Percentiles rank a stretch among this genome's conserved stretches.
phyloP scores from a whole-genome alignment of 306 rosid genomes.

The Lathyrus tuberosus region DNA sequence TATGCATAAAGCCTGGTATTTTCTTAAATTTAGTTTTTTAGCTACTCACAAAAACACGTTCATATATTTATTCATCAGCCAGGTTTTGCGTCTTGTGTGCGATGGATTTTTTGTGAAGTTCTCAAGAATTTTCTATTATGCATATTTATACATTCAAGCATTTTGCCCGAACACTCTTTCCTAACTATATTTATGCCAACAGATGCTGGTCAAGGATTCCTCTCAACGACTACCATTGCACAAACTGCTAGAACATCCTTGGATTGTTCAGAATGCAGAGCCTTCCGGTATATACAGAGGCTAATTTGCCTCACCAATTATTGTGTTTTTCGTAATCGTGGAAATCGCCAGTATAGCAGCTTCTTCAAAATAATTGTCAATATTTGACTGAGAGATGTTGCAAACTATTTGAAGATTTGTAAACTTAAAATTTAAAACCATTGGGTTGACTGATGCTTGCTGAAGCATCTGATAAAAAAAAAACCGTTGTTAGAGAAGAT shows the following conservation, averaged over 20 bases:
- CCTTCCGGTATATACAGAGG: conserved; percentile 81
- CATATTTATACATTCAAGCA: neutral
- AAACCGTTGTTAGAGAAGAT: conserved; percentile 18
- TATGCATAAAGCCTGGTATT: no score
- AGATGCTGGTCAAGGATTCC: conserved; percentile 97
- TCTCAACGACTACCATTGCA: conserved; percentile 80
- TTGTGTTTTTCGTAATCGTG: conserved; percentile 7
- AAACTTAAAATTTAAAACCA: conserved; percentile 9
- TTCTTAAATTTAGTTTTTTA: no score
- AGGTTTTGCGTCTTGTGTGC: conserved; percentile 51
- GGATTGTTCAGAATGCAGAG: conserved; percentile 97
- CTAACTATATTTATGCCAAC: conserved; percentile 3
- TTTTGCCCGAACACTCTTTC: conserved; percentile 17
- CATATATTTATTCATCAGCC: conserved; percentile 53
- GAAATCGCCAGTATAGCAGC: conserved; percentile 29
- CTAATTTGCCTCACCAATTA: conserved; percentile 37
- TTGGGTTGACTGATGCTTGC: conserved; percentile 15
- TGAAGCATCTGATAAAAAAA: conserved; percentile 8
- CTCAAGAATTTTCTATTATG: neutral
- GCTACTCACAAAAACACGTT: no score
- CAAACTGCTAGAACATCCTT: conserved; percentile 94
- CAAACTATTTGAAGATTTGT: conserved; percentile 34
- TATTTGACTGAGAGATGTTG: conserved; percentile 31
- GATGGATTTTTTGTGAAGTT: neutral
- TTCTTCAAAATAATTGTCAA: conserved; percentile 29